These are phyloP conservation scores for Cenchrus fungigraminus DNA, from an alignment of 176 grass and related monocot species.

Conservation along the genomic window DNA sequence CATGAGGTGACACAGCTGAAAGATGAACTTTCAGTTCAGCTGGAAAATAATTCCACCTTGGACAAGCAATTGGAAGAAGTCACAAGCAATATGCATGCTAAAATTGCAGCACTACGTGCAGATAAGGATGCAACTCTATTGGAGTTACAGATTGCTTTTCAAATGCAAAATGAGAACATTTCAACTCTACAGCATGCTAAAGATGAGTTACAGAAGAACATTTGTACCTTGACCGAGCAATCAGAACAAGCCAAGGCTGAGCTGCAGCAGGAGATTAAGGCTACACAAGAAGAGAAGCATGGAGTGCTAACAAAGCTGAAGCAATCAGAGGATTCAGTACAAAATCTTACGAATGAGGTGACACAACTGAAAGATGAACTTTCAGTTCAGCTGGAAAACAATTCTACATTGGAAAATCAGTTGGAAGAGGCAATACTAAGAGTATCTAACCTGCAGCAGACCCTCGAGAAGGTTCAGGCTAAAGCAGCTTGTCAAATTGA, in stretches of 20 bases:
- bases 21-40: not conserved
- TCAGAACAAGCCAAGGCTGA: constrained; percentile 39
- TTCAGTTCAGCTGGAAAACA: not conserved
- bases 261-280: constrained; percentile 36
- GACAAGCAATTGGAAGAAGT: constrained; percentile 41
- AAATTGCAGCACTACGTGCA: constrained; percentile 29
- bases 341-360: constrained; percentile 47
- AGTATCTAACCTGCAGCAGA: constrained; percentile 37
- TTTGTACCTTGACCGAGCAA: constrained; percentile 27
- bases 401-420: constrained; percentile 33
- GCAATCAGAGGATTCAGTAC: constrained; percentile 23
- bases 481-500: not conserved
- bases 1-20: constrained; percentile 39
- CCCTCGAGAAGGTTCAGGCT: constrained; percentile 32
- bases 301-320: constrained; percentile 28
- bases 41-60: constrained; percentile 11
- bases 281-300: constrained; percentile 33
- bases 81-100: constrained; percentile 21
- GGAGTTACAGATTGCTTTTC: constrained; percentile 40
- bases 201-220: constrained; percentile 38
- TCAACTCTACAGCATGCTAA: constrained; percentile 46
- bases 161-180: constrained; percentile 39
- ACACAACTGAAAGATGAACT: constrained; percentile 23
- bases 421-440: constrained; percentile 31
- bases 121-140: constrained; percentile 24